These are phyloP conservation scores for Colletotrichum cordylinicola DNA, from an alignment of 2,329 filamentous ascomycete genomes.

Conservation along the genomic window DNA sequence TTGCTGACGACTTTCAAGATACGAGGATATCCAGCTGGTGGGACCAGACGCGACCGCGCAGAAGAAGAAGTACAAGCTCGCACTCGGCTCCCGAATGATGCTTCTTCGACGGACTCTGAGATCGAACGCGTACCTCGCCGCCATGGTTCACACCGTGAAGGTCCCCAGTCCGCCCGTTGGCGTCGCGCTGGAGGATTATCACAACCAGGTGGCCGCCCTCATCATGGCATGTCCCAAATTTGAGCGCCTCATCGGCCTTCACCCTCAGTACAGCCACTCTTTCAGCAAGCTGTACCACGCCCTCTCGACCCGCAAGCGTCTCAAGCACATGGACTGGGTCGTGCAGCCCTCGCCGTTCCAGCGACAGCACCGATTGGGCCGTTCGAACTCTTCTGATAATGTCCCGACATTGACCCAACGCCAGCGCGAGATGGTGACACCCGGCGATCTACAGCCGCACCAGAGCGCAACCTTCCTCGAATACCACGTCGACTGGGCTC, in stretches of 20 bases:
- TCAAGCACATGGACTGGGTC: conserved; percentile 67
- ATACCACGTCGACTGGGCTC: conserved; percentile 59
- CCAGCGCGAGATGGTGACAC: conserved; percentile 26
- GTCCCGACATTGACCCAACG: neutral
- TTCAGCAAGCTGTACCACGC: conserved; percentile 65
- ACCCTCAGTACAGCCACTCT: conserved; percentile 59
- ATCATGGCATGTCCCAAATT: conserved; percentile 71
- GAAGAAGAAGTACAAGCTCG: conserved; percentile 63
- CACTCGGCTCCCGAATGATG: conserved; percentile 57
- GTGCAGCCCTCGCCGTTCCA: conserved; percentile 47
- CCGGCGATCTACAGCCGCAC: conserved; percentile 44
- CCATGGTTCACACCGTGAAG: conserved; percentile 62
- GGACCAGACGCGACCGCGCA: conserved; percentile 61
- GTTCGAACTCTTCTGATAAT: conserved; percentile 22
- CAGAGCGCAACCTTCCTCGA: conserved; percentile 53
- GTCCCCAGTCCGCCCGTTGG: conserved; percentile 53
- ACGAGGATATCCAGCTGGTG: conserved; percentile 63
- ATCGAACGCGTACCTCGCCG: conserved; percentile 56
- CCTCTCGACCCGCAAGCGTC: conserved; percentile 58
- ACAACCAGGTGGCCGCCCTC: conserved; percentile 63
- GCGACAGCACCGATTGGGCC: conserved; percentile 32
- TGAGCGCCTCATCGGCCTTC: conserved; percentile 61
- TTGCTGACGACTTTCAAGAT: conserved; percentile 38
- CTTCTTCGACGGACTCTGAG: conserved; percentile 65
- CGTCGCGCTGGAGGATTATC: conserved; percentile 54